phyloP scores from a whole-genome alignment of 768 basidiomycete genomes.

The Rhizopogon roseolus region DNA sequence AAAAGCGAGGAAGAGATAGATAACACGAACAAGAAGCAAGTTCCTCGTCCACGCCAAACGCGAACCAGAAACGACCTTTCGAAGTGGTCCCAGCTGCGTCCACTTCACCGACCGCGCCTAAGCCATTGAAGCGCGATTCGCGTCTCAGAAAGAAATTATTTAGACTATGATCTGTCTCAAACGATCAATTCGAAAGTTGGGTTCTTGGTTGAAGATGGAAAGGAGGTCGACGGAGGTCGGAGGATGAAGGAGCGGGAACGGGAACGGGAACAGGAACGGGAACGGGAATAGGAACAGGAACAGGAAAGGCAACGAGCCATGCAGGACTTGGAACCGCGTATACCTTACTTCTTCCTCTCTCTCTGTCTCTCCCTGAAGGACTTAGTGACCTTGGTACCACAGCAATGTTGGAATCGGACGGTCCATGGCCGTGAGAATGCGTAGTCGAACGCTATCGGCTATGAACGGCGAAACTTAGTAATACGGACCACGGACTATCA shows the following conservation, averaged over 20 bases:
- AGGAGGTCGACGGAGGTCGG: slow-evolving; percentile 71
- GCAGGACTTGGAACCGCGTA: slow-evolving; percentile 75
- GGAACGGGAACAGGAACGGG: no score
- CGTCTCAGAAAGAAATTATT: slow-evolving; percentile 88
- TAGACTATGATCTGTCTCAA: slow-evolving; percentile 95
- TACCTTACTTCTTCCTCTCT: slow-evolving; percentile 19
- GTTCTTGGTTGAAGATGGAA: slow-evolving; percentile 85
- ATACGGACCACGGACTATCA: no score
- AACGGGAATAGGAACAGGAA: slow-evolving; percentile 81
- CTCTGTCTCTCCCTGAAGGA: neutral
- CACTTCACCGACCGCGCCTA: slow-evolving; percentile 54
- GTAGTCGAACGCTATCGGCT: no score
- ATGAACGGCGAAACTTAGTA: no score
- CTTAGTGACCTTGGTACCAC: slow-evolving; percentile 2
- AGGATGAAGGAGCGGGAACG: slow-evolving; percentile 76
- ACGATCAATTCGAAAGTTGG: slow-evolving; percentile 97
- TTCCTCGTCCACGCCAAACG: slow-evolving; percentile 48
- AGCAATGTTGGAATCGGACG: no score
- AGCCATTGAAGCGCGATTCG: slow-evolving; percentile 62
- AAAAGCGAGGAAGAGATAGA: slow-evolving; percentile 69
- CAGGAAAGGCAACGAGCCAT: slow-evolving; percentile 70
- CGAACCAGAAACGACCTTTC: slow-evolving; percentile 74
- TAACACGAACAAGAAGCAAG: slow-evolving; percentile 63
- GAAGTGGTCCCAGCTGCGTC: slow-evolving; percentile 51
- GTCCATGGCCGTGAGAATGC: no score